These are phyloP conservation scores for Vaccinium macrocarpon DNA, from an alignment of 148 eudicot genomes.

Conservation along the genomic window DNA sequence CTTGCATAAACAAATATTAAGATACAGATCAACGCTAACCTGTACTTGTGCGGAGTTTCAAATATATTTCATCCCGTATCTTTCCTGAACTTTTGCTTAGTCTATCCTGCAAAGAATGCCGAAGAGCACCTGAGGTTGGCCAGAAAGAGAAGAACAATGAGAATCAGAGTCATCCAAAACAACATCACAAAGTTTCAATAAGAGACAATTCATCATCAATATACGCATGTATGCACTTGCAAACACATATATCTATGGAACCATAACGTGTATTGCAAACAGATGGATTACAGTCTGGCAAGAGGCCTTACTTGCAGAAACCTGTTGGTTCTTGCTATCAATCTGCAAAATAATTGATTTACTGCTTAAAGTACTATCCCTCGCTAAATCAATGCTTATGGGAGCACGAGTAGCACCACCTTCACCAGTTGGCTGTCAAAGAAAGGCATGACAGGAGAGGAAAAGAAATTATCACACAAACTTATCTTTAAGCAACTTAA, in stretches of 20 bases:
- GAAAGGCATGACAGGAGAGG: neutral
- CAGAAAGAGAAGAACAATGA: slow-evolving; percentile 23
- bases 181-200: neutral
- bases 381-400: slow-evolving; percentile 74
- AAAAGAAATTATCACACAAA: neutral
- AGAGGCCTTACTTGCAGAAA: slow-evolving; percentile 90
- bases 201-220: neutral
- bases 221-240: too few relatives aligned
- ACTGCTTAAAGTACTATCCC: slow-evolving; percentile 83
- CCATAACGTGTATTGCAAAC: neutral
- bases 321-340: slow-evolving; percentile 85
- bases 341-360: slow-evolving; percentile 89
- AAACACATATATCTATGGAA: neutral
- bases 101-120: slow-evolving; percentile 95
- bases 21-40: slow-evolving; percentile 34
- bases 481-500: neutral
- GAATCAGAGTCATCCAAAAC: slow-evolving; percentile 8
- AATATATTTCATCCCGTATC: slow-evolving; percentile 77
- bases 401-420: slow-evolving; percentile 99
- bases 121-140: slow-evolving; percentile 70
- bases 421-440: slow-evolving; percentile 92
- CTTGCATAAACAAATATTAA: neutral
- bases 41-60: slow-evolving; percentile 93
- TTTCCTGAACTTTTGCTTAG: slow-evolving; percentile 87
- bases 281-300: slow-evolving; percentile 13